Evolutionary conservation across 192 early-diverging fungal genomes (phyloP), one percentile per base, ranked within the genome.

Genomic region (Coemansia sp.): DNA sequence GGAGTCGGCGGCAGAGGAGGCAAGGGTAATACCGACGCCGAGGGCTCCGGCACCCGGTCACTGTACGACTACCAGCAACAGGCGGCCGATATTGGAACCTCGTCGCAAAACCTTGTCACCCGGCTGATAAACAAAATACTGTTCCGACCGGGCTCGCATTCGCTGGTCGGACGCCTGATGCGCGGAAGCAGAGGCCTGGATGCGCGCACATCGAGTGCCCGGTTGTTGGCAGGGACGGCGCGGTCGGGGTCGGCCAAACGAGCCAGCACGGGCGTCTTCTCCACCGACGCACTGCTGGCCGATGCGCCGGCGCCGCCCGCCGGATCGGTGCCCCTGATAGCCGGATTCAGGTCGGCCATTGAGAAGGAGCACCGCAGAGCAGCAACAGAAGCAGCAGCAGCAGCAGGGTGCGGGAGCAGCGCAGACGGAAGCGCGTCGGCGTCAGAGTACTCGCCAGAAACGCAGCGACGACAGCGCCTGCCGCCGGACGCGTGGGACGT

Each of bases 61-160:
- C 5, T 11, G 20, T 25, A 60, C 58, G 59, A 70, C 46, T 61
- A 73, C 56, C 6, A 37, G 25, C 25, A 25, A 25, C 25, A 25
- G 2, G 25, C 25, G 2, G 25, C 25, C 25, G 25, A 25, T 25
- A 25, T 25, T 25, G 25, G 25, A 25, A 2, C 25, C 8, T 51
- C 67, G 5, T 70, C 73, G 13, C 74, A 75, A n/a, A 72, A 72
- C 17, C 56, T 72, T 22, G 41, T 81, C 5, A 69, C 68, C 4
- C 64, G 70, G 11, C 40, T 81, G 9, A 65, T 81, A 44, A 75
- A 72, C 64, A 69, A 67, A 48, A 62, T 81, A 7, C 38, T 81
- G 43, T 67, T 69, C 25, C 77, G 77, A 2, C 59, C 66, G 16
- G 72, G 77, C 5, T 56, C 65, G 1, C 56, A 71, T 44, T 56